Conservation (phyloP, 768 basidiomycete genomes). For the Phallus indusiatus region DNA sequence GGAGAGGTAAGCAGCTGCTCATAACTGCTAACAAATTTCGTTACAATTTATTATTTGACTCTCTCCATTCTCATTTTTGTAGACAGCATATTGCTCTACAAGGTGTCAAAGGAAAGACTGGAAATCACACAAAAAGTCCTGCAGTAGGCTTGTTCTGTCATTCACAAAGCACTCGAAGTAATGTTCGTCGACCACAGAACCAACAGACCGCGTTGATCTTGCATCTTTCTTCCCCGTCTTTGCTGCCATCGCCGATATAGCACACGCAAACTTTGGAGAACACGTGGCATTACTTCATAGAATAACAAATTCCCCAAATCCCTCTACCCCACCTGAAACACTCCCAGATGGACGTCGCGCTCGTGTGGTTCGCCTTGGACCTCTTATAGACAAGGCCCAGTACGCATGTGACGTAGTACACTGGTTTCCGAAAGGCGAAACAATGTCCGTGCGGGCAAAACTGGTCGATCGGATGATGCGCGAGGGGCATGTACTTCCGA, state of each 20-base stretch:
- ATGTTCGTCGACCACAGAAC: constrained; percentile 17
- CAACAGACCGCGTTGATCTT: constrained; percentile 28
- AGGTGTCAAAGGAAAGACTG: constrained; percentile 26
- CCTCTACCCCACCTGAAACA: background rate
- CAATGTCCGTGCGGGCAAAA: constrained; percentile 19
- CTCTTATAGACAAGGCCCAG: no score
- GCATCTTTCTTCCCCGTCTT: background rate
- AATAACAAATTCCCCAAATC: constrained; percentile 2
- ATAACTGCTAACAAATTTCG: background rate
- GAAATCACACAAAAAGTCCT: constrained; percentile 21
- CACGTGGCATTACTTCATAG: constrained; percentile 19
- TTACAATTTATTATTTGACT: background rate
- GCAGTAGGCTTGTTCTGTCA: constrained; percentile 14
- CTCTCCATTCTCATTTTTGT: background rate
- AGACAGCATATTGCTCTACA: constrained; percentile 24
- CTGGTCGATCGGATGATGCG: constrained; percentile 18
- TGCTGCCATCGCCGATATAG: constrained; percentile 16
- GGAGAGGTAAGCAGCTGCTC: constrained; percentile 13
- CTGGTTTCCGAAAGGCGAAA: constrained; percentile 30
- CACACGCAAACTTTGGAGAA: constrained; percentile 11
- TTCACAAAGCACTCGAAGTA: no score
- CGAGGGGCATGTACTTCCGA: constrained; percentile 26
- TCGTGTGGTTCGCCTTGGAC: background rate
- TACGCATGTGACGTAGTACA: constrained; percentile 11
- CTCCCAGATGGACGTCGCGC: constrained; percentile 4